Conservation (phyloP, 2,329 filamentous ascomycete species). For the Rutstroemia sp. region DNA sequence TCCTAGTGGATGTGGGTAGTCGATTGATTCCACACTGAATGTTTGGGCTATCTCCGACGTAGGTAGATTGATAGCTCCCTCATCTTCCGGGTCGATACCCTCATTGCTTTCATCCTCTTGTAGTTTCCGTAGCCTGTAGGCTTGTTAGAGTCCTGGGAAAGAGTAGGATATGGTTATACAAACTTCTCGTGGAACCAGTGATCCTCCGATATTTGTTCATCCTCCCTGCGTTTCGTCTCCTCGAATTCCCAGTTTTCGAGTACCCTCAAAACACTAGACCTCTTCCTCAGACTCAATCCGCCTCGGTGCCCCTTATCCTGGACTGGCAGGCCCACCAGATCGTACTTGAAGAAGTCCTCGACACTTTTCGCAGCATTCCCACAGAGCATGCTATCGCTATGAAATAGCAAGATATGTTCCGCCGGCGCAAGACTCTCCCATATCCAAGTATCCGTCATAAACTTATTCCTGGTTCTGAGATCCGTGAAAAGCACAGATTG, state of each 20-base stretch:
- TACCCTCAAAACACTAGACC: slow-evolving; percentile 28
- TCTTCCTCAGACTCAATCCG: slow-evolving; percentile 33
- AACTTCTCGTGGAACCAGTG: slow-evolving; percentile 27
- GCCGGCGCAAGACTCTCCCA: slow-evolving; percentile 30
- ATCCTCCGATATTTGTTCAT: slow-evolving; percentile 21
- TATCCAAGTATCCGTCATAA: slow-evolving; percentile 29
- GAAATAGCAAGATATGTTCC: slow-evolving; percentile 31
- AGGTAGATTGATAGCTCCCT: slow-evolving; percentile 24
- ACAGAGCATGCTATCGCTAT: slow-evolving; percentile 31
- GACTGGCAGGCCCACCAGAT: slow-evolving; percentile 32
- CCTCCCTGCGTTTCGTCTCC: slow-evolving; percentile 8
- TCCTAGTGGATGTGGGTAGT: slow-evolving; percentile 27
- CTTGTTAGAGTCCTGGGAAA: background rate
- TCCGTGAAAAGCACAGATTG: slow-evolving; percentile 30
- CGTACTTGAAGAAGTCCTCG: slow-evolving; percentile 31
- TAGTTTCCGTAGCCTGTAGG: slow-evolving; percentile 17
- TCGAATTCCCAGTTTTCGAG: slow-evolving; percentile 24
- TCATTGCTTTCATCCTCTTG: slow-evolving; percentile 15
- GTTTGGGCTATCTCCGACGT: slow-evolving; percentile 24
- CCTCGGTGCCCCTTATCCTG: slow-evolving; percentile 29
- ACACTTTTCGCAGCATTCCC: slow-evolving; percentile 28
- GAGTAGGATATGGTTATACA: background rate
- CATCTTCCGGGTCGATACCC: slow-evolving; percentile 16
- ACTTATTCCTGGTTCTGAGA: slow-evolving; percentile 23
- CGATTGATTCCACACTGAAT: slow-evolving; percentile 27